Evolutionary conservation across 768 basidiomycete species (phyloP).

Genomic region (Terana coerulea): DNA sequence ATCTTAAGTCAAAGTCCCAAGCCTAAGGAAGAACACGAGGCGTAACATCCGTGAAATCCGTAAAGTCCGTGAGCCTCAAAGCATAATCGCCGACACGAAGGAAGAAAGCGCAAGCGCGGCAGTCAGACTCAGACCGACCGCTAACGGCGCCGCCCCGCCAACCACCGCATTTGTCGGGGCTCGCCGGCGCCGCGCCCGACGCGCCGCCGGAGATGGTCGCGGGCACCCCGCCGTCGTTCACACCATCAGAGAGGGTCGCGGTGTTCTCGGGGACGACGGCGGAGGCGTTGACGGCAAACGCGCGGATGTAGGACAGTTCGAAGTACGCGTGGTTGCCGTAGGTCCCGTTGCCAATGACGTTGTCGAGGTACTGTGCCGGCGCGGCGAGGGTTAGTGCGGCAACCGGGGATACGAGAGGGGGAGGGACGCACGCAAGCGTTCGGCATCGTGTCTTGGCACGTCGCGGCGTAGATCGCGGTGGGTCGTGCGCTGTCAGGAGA

Average conservation of each 20-base stretch:
- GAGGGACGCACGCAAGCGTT: slow-evolving; percentile 37
- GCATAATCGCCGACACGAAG: no score
- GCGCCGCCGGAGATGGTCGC: not conserved
- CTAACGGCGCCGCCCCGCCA: no score
- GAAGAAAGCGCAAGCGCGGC: no score
- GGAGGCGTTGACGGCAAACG: slow-evolving; percentile 35
- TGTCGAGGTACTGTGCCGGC: slow-evolving; percentile 18
- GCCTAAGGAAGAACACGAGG: no score
- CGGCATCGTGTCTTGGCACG: slow-evolving; percentile 38
- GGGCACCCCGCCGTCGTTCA: not conserved
- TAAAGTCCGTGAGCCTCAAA: no score
- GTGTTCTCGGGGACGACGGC: not conserved
- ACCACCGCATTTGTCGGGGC: no score
- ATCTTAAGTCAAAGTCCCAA: no score
- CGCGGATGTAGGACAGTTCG: slow-evolving; percentile 56
- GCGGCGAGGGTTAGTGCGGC: not conserved
- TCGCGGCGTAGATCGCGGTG: slow-evolving; percentile 36
- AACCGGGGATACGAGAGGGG: not conserved
- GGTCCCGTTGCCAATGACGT: slow-evolving; percentile 43
- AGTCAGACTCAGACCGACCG: no score
- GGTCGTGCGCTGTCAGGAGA: slow-evolving; percentile 44
- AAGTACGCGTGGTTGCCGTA: slow-evolving; percentile 55
- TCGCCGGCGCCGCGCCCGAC: no score
- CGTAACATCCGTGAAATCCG: no score
- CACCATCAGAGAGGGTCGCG: not conserved